Conservation (phyloP, 805 yeast species). For the Naumovozyma baii region DNA sequence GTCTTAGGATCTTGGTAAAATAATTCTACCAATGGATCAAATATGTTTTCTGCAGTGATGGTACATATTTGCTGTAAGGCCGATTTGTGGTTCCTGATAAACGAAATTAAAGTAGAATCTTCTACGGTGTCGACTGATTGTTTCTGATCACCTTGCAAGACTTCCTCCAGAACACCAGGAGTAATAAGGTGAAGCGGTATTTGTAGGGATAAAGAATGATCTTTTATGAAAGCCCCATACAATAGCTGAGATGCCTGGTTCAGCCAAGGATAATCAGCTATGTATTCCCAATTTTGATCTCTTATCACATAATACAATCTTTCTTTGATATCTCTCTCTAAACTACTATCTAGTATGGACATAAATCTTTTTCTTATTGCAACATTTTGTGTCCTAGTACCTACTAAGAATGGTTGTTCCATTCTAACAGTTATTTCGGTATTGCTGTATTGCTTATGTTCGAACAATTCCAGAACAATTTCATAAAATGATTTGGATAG, state of each 20-base stretch:
- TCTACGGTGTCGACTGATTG: slow-evolving; percentile 8
- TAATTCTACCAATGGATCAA: slow-evolving; percentile 66
- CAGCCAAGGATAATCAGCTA: slow-evolving; percentile 90
- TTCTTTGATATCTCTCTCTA: slow-evolving; percentile 69
- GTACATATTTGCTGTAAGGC: slow-evolving; percentile 24
- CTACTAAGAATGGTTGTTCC: slow-evolving; percentile 94
- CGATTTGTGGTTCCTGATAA: slow-evolving; percentile 29
- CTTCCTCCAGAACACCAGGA: slow-evolving; percentile 12
- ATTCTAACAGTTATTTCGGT: slow-evolving; percentile 87
- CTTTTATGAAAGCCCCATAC: slow-evolving; percentile 62
- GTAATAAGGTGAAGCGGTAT: slow-evolving; percentile 47
- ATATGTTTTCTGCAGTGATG: slow-evolving; percentile 48
- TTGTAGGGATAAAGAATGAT: slow-evolving; percentile 37
- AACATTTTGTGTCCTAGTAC: slow-evolving; percentile 76
- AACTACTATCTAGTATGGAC: slow-evolving; percentile 65
- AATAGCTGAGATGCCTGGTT: slow-evolving; percentile 85
- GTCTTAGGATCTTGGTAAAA: slow-evolving; percentile 75
- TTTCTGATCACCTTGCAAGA: slow-evolving; percentile 13
- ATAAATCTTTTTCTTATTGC: slow-evolving; percentile 66
- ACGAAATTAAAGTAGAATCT: slow-evolving; percentile 19
- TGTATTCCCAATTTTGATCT: slow-evolving; percentile 94
- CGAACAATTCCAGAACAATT: slow-evolving; percentile 80
- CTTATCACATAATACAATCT: slow-evolving; percentile 78
- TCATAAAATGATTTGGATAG: slow-evolving; percentile 71
- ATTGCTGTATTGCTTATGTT: slow-evolving; percentile 63